Evolutionary conservation across 768 basidiomycete species (phyloP).

Genomic region (Serendipita sp.): DNA sequence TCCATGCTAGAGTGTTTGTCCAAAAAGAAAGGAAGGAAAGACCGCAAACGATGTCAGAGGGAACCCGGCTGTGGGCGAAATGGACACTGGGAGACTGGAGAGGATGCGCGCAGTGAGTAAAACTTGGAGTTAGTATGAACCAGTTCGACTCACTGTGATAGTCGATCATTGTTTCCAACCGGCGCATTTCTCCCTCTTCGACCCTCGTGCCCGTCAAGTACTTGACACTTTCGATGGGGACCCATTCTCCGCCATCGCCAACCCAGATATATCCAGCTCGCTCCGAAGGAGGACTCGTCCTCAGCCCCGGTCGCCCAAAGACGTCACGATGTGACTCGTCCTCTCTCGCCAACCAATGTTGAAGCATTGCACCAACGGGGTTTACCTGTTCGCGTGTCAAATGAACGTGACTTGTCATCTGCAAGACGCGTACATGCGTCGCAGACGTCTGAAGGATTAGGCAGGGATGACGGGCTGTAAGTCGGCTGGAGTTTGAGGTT

Average conservation of each 20-base stretch:
- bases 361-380: neutral
- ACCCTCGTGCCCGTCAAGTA: neutral
- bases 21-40: no score
- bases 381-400: neutral
- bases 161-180: neutral
- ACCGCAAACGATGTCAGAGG: no score
- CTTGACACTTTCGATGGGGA: neutral
- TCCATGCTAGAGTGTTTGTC: no score
- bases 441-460: neutral
- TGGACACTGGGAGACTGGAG: no score
- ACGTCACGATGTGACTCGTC: neutral
- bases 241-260: conserved; percentile 1
- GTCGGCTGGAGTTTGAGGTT: neutral
- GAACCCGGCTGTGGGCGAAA: no score
- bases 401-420: conserved; percentile 4
- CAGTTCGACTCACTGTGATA: neutral
- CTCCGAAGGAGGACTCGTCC: neutral
- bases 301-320: neutral
- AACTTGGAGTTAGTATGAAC: no score
- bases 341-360: neutral
- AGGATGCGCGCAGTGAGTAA: no score
- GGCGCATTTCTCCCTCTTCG: neutral
- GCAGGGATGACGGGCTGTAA: neutral
- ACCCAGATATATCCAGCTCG: conserved; percentile 3
- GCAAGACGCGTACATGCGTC: conserved; percentile 1